Evolutionary conservation across 495 filamentous ascomycete species (phyloP), one percentile per base, ranked within the genome.

Genomic region (Trichoderma reesei): DNA sequence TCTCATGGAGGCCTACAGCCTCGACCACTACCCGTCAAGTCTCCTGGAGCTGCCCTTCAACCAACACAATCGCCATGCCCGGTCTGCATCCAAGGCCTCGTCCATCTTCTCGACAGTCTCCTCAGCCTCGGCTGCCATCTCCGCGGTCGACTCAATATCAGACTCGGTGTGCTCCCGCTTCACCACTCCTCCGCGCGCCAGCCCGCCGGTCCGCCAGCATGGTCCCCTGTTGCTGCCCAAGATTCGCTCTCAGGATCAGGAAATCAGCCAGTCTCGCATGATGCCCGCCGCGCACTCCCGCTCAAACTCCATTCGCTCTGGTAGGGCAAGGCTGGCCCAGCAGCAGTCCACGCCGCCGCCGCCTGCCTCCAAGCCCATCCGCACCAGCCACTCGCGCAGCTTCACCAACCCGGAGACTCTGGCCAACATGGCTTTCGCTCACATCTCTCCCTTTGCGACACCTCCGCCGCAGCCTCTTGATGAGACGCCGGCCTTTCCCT

Each of bases 221-320:
- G 92, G 90, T 13, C 90, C 91, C 41, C 78, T 89, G 36, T 82
- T 97, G 62, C 80, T 97, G 36, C 92, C 92, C 65, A 92, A 90
- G 80, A 90, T 96, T 75, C 83, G 92, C 59, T 83, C 84, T 65
- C 90, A 95, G 73, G 92, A 96, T 76, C 87, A 92, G 76, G 79
- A 85, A 62, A 82, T 92, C 65, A 71, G 69, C 26, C 71, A 71
- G 48, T 68, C 75, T 31, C 68, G 74, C 39, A 79, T 80, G 72
- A 9, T n/a, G 0, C 38, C 39, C n/a, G 38, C 13, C 5, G 8
- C 31, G 3, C 75, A 78, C 61, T 68, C 71, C 48, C 73, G 72
- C 67, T 76, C 72, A 42, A 73, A 72, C 16, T 68, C 75, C 36
- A 64, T 54, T n/a, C 56, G 31, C 5, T 41, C 61, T 3, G 61